Evolutionary conservation across 2,329 filamentous ascomycete species (phyloP).

Genomic region (Juglanconis sp.): DNA sequence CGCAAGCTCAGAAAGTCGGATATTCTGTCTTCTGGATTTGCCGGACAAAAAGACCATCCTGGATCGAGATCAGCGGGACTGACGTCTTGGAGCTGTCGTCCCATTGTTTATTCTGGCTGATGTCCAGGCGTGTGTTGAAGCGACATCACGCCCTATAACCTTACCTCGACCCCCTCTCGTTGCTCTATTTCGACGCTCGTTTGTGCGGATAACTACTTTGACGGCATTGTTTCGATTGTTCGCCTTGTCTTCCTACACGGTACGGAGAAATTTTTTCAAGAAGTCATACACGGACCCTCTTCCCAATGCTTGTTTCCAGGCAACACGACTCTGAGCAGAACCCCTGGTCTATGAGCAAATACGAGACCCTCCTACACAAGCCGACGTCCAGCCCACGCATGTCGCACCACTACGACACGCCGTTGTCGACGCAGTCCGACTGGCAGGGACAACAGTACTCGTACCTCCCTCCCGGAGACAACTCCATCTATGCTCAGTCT

Average conservation of each 20-base stretch:
- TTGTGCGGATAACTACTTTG: not conserved
- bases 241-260: constrained; percentile 4
- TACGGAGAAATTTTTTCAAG: not conserved
- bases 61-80: not conserved
- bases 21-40: not conserved
- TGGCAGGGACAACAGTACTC: constrained; percentile 54
- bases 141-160: not conserved
- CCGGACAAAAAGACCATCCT: not conserved
- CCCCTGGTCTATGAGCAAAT: constrained; percentile 54
- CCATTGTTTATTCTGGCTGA: not conserved
- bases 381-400: constrained; percentile 49
- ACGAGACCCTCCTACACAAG: constrained; percentile 44
- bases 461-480: constrained; percentile 44
- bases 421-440: constrained; percentile 52
- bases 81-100: not conserved
- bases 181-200: constrained; percentile 3
- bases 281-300: constrained; percentile 20
- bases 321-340: constrained; percentile 51
- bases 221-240: constrained; percentile 2
- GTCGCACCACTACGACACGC: constrained; percentile 53
- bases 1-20: not conserved
- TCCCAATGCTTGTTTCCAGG: constrained; percentile 57
- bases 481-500: constrained; percentile 41
- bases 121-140: not conserved
- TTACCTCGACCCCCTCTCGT: constrained; percentile 5